Base-by-base conservation (phyloP, 2,329 filamentous ascomycete species). In the Cladosporium sp. region DNA sequence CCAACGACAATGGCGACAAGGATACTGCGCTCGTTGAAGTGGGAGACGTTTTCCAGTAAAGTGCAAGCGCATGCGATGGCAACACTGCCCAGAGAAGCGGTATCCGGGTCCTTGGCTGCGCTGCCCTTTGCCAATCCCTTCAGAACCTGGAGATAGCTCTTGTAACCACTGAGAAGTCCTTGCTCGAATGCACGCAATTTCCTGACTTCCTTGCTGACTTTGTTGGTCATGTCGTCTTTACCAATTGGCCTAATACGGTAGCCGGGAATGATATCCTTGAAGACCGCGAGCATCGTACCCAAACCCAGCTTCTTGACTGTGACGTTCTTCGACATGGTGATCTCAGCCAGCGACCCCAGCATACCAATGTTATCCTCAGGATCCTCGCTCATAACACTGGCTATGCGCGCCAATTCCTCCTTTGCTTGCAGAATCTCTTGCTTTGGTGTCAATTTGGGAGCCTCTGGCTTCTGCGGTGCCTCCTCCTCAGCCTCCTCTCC, bases 1-100 rank as follows among this genome's bases (percentile, higher is more conserved):
- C 88, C 88, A 26, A 97, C 89, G 15, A 99, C 77, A 66, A 98
- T 94, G 78, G 92, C 92, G 68, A 99, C 81, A 63, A 99, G 82
- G 63, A 99, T 94, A 59, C 85, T 86, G 49, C 95, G 90, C 79
- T 96, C 97, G 82, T 99, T 99, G 87, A 99, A 99, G 81, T 99
- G 96, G 3, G 95, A 92, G 0, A 97, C 93, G 1, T 90, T 85
- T 24, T 87, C 87, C 49, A 98, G 80, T 18, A 99, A 84, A 34
- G 86, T 90, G 78, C 93, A 97, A 1, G 91, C 90, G 76, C 95
- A 99, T 52, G 88, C 90, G 66, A 97, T 89, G 3, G 95, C 94
- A 30, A 97, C 85, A 62, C 85, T 90, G 7, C 88, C 86, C 28
- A 97, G 69, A 65, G 70, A 68, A 6, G 71, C 71, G 34, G 71